Evolutionary conservation across 2,329 filamentous ascomycete genomes (phyloP), one percentile per base, ranked within the genome.

Genomic region (Immersiporthe knoxdaviesiana): DNA sequence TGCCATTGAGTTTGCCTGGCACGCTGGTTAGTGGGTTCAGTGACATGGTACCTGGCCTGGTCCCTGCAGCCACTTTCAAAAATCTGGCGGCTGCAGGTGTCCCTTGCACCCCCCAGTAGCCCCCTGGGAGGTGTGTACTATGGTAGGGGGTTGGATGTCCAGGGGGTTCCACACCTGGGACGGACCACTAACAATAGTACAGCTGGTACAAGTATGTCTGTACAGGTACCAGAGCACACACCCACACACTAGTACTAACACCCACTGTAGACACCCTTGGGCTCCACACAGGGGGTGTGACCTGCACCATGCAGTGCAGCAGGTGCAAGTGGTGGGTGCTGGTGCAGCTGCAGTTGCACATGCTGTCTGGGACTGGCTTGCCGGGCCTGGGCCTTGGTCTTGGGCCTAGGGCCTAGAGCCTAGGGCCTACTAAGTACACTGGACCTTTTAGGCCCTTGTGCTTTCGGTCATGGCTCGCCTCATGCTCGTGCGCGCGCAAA

Each of bases 351-450:
- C 35, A 35, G 35, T 47, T 47, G 44, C 44, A 47, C 44, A 47
- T 35, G 56, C 56, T 32, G 30, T 32, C 56, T 60, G 59, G 59
- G 59, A 35, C 59, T 16, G 35, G 35, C 35, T 41, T 18, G 59
- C 37, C 6, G n/a, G 59, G 59, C 35, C 59, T 44, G 59, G 59
- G 59, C 37, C 59, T 63, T 47, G 27, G 61, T 12, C 59, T 16
- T 44, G 59, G 37, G 18, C 59, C 11, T 62, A 35, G 59, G 59
- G 21, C n/a, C n/a, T n/a, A n/a, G n/a, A n/a, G n/a, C n/a, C n/a
- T n/a, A n/a, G n/a, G n/a, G n/a, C n/a, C n/a, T n/a, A n/a, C n/a
- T n/a, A n/a, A n/a, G n/a, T 41, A 37, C 44, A n/a, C 44, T 47
- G 44, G 44, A 47, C 44, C 44, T 47, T 11, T 11, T n/a, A 47